Conservation (phyloP, 441 rosid genomes). For the Rhodomyrtus psidioides region DNA sequence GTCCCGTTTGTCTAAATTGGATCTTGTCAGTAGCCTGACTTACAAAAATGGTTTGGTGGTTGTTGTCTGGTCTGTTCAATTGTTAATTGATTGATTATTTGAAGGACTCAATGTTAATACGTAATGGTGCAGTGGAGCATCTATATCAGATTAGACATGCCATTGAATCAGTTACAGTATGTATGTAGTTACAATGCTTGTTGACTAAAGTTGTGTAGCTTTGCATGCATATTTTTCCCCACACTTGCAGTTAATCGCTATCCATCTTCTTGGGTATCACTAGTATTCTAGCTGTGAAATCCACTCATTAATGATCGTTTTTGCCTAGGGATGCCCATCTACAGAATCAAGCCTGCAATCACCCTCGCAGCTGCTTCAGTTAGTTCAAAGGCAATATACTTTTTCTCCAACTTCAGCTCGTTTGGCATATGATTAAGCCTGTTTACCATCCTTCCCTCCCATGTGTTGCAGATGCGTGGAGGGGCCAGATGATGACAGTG, state of each 20-base stretch:
- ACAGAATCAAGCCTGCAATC: constrained; percentile 4
- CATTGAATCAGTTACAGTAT: background rate
- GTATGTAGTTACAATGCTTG: background rate
- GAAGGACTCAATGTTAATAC: background rate
- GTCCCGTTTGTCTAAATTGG: background rate
- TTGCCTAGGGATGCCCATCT: constrained; percentile 4
- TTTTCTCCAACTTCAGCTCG: background rate
- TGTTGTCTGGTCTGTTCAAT: background rate
- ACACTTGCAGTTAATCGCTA: background rate
- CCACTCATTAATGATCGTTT: background rate
- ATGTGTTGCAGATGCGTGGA: background rate
- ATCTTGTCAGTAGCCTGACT: background rate
- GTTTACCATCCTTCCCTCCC: background rate
- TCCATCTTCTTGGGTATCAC: background rate
- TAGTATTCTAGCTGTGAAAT: background rate
- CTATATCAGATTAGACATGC: background rate
- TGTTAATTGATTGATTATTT: background rate
- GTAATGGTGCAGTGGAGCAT: background rate
- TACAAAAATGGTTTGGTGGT: background rate
- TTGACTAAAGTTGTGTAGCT: background rate
- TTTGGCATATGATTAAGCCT: background rate
- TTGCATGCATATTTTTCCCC: background rate
- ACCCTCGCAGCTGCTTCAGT: constrained; percentile 16
- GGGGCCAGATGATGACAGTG: background rate
- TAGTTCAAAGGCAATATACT: constrained; percentile 26